These are phyloP conservation scores for Tilletia indica DNA, from an alignment of 1,284 basidiomycete genomes.

Conservation along the genomic window DNA sequence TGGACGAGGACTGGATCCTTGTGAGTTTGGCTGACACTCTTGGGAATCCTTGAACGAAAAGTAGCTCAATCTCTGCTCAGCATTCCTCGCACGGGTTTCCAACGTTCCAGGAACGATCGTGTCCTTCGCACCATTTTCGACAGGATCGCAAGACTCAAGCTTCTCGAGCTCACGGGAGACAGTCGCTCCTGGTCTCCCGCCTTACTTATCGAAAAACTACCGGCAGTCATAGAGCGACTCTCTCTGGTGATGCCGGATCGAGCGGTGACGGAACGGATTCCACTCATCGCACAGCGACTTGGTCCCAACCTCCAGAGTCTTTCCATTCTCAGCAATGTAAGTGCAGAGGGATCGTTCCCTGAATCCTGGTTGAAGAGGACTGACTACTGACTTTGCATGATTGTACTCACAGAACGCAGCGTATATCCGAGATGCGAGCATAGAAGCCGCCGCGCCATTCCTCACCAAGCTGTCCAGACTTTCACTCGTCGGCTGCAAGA, in stretches of 20 bases:
- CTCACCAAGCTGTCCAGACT: constrained; percentile 33
- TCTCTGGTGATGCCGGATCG: constrained; percentile 36
- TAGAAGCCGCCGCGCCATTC: constrained; percentile 33
- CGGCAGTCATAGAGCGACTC: constrained; percentile 22
- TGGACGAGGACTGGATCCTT: constrained; percentile 53
- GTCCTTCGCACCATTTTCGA: constrained; percentile 33
- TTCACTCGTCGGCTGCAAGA: constrained; percentile 45
- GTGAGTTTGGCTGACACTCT: constrained; percentile 16
- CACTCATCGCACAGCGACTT: constrained; percentile 25
- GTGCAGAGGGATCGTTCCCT: not conserved
- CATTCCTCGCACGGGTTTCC: constrained; percentile 9
- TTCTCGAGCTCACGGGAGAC: constrained; percentile 47
- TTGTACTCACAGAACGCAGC: constrained; percentile 31
- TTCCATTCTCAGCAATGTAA: constrained; percentile 15
- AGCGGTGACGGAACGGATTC: constrained; percentile 26
- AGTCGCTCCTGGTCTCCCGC: constrained; percentile 39
- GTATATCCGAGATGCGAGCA: constrained; percentile 35
- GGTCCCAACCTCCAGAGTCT: constrained; percentile 25
- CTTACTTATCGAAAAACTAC: constrained; percentile 31
- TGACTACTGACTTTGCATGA: not conserved
- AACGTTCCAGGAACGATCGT: constrained; percentile 33
- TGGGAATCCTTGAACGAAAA: not conserved
- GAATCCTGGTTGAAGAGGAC: not conserved
- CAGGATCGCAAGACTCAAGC: constrained; percentile 25
- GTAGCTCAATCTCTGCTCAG: not conserved